phyloP scores from a whole-genome alignment of 2,329 filamentous ascomycete genomes.

The Myriangium duriaei region DNA sequence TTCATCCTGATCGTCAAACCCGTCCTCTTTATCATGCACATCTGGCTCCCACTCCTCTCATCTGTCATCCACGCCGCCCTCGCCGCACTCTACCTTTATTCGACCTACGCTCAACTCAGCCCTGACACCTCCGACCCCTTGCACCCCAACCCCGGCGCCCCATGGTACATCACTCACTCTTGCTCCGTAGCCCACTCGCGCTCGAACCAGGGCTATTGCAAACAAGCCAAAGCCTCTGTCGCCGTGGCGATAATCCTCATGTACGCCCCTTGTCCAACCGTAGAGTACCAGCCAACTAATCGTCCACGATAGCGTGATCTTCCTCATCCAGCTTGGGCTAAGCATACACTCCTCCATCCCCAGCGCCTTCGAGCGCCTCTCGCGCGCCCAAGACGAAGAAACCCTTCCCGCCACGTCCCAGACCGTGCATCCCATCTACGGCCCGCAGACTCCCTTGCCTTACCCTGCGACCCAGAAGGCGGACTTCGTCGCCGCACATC shows the following conservation, averaged over 20 bases:
- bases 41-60: constrained; percentile 53
- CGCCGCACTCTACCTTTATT: constrained; percentile 50
- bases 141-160: constrained; percentile 47
- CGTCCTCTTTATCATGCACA: constrained; percentile 56
- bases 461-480: neutral
- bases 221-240: constrained; percentile 55
- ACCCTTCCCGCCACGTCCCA: neutral
- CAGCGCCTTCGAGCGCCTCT: constrained; percentile 21
- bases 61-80: constrained; percentile 46
- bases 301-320: constrained; percentile 31
- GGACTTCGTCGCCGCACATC: constrained; percentile 10
- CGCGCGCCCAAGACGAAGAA: constrained; percentile 18
- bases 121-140: constrained; percentile 57
- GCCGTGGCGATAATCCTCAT: constrained; percentile 54
- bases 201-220: constrained; percentile 43
- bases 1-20: constrained; percentile 64
- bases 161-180: constrained; percentile 65
- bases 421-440: too few species aligned
- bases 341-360: constrained; percentile 44
- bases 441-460: neutral
- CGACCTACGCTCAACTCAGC: constrained; percentile 58
- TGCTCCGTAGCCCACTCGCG: constrained; percentile 43
- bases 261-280: constrained; percentile 36
- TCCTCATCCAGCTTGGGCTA: constrained; percentile 50
- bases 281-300: neutral